A percentile compares a stretch with the other conserved stretches of the same genome.
phyloP scores from a whole-genome alignment of 139 green algal species.

The Coelastrella sp. region DNA sequence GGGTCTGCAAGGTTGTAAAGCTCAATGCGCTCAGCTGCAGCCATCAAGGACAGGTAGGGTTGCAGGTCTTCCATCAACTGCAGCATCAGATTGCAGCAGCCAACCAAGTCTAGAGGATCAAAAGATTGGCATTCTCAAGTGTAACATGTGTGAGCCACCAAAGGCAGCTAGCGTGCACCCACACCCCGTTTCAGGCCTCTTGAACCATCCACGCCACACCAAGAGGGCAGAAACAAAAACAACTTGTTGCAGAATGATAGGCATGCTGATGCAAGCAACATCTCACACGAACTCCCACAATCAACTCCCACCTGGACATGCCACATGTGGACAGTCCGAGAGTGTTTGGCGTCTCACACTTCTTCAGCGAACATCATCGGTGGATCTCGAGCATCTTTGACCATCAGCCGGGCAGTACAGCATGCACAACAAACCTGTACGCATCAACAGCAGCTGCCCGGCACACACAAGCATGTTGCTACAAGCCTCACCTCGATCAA shows the following conservation, averaged over 20 bases:
- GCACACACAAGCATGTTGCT: background rate
- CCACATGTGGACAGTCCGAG: too few relatives aligned
- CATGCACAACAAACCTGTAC: background rate
- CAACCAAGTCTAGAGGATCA: background rate
- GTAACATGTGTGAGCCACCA: too few relatives aligned
- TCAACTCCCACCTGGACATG: background rate
- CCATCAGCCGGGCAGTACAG: background rate
- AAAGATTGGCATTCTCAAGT: background rate
- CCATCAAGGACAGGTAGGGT: background rate
- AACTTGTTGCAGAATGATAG: too few relatives aligned
- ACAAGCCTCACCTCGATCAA: background rate
- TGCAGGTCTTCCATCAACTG: background rate
- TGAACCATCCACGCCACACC: too few relatives aligned
- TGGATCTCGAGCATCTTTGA: background rate
- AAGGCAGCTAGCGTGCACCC: too few relatives aligned
- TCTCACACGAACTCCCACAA: too few relatives aligned
- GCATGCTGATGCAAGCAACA: too few relatives aligned
- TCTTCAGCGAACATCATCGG: background rate
- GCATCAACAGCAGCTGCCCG: background rate
- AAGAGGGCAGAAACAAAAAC: too few relatives aligned
- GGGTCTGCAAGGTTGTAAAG: background rate
- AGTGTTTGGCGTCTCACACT: too few relatives aligned
- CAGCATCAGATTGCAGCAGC: background rate
- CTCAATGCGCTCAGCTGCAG: background rate
- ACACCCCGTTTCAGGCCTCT: too few relatives aligned